Evolutionary conservation across 2,329 filamentous ascomycete genomes (phyloP), one percentile per base, ranked within the genome.

Genomic region (Beauveria sp.): DNA sequence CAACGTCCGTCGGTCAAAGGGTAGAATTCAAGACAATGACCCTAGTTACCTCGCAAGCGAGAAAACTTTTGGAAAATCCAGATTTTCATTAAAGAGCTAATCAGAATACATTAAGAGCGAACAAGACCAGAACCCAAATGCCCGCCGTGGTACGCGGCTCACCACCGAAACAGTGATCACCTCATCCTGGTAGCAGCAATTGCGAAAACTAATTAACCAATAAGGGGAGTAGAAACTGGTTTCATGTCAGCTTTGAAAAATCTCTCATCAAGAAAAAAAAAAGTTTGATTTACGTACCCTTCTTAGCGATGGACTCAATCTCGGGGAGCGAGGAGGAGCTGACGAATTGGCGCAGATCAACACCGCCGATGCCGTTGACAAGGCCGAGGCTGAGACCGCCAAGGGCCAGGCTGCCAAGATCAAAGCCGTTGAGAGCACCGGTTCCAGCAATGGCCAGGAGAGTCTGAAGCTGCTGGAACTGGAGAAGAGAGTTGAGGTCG

Each of bases 381-480:
- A 73, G 66, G 2, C 70, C 71, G 34, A 73, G 65, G 63, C 72
- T 66, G 22, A 73, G 63, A 16, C 57, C 61, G 26, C 67, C 70
- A 7, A 73, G 63, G 45, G 64, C 61, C 50, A 73, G 57, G 12
- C 56, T 45, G 45, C 65, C 64, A 30, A 73, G 63, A 64, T 74
- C 70, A 28, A 72, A 65, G 46, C 60, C 54, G 60, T 69, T 69
- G 62, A 74, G 68, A 55, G 72, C 64, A 16, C 73, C 72, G 1
- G 68, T 69, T 28, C 61, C 51, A 16, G 67, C 68, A 54, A 72
- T 66, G n/a, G 72, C 68, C 58, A 78, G 69, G 42, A 78, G 60
- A 51, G 71, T 75, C 49, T 75, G 73, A 26, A 78, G 71, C 64
- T 74, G 71, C 72, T 77, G 75, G 30, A 78, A 68, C 67, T 74